Evolutionary conservation across 1,284 basidiomycete genomes (phyloP).

Genomic region (Rhodotorula sp.): DNA sequence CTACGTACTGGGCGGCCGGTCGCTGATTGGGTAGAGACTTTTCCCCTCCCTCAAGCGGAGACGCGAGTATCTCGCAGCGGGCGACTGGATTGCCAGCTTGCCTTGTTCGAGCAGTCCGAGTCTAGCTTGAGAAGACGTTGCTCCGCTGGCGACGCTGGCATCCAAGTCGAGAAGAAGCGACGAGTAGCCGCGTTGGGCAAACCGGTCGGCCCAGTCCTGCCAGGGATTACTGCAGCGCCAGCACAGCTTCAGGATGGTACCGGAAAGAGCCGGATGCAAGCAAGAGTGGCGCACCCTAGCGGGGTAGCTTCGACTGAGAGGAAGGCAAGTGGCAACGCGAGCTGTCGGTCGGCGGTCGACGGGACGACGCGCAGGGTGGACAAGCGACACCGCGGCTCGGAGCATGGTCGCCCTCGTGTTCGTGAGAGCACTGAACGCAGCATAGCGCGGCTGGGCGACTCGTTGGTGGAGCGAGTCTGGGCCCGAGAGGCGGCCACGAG

Average conservation of each 20-base stretch:
- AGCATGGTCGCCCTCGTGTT: too few species aligned
- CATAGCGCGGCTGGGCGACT: too few species aligned
- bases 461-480: too few species aligned
- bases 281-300: slow-evolving; percentile 6
- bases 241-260: not conserved
- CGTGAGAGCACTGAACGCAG: too few species aligned
- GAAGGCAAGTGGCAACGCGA: slow-evolving; percentile 36
- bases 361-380: slow-evolving; percentile 15
- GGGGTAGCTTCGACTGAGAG: slow-evolving; percentile 5
- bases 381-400: not conserved
- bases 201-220: slow-evolving; percentile 16
- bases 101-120: slow-evolving; percentile 22
- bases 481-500: too few species aligned
- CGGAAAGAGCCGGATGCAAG: not conserved
- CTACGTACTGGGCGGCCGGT: too few species aligned
- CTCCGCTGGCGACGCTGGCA: not conserved
- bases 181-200: slow-evolving; percentile 22
- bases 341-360: slow-evolving; percentile 10
- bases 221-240: slow-evolving; percentile 7
- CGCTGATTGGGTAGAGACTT: too few species aligned
- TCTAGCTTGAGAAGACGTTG: not conserved
- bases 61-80: too few species aligned
- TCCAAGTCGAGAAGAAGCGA: slow-evolving; percentile 35
- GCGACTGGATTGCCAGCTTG: not conserved
- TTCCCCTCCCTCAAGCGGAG: too few species aligned